These are phyloP conservation scores for Sporothrix pallida DNA, from an alignment of 2,329 filamentous ascomycete genomes.

Conservation along the genomic window DNA sequence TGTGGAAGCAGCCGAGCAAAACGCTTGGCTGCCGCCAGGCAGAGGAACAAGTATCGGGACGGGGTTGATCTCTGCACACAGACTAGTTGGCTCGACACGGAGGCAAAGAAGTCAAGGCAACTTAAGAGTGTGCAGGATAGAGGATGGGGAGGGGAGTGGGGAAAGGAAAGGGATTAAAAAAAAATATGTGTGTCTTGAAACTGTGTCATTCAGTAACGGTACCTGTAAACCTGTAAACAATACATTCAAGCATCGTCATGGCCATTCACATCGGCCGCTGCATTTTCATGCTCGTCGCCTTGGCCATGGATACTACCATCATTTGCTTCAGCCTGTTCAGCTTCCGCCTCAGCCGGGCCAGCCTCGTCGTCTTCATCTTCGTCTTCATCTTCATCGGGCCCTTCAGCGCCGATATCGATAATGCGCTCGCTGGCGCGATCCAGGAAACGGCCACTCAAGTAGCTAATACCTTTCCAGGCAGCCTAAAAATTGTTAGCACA, in stretches of 20 bases:
- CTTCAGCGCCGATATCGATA: constrained; percentile 75
- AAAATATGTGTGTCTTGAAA: too few relatives aligned
- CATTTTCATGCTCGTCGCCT: constrained; percentile 1
- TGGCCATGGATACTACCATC: neutral
- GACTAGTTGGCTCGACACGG: constrained; percentile 95
- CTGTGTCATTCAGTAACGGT: too few relatives aligned
- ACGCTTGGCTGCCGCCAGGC: constrained; percentile 54
- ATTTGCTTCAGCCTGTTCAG: constrained; percentile 48
- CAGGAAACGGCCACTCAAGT: constrained; percentile 73
- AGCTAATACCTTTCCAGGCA: constrained; percentile 81
- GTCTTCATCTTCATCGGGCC: constrained; percentile 61
- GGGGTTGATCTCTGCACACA: constrained; percentile 82
- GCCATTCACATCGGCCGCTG: neutral
- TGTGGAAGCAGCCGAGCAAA: constrained; percentile 52
- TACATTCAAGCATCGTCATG: constrained; percentile 9
- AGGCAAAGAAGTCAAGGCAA: constrained; percentile 79
- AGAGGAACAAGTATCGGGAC: constrained; percentile 37
- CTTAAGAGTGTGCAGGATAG: constrained; percentile 87
- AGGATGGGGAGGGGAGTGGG: neutral
- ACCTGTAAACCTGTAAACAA: neutral
- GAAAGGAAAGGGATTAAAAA: neutral
- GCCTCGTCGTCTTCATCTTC: constrained; percentile 79
- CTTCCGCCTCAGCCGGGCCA: constrained; percentile 48
- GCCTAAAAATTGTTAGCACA: constrained; percentile 54
- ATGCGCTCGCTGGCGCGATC: constrained; percentile 80